Base-by-base conservation (phyloP, 2,329 filamentous ascomycete genomes). In the Spiromastix sp. region DNA sequence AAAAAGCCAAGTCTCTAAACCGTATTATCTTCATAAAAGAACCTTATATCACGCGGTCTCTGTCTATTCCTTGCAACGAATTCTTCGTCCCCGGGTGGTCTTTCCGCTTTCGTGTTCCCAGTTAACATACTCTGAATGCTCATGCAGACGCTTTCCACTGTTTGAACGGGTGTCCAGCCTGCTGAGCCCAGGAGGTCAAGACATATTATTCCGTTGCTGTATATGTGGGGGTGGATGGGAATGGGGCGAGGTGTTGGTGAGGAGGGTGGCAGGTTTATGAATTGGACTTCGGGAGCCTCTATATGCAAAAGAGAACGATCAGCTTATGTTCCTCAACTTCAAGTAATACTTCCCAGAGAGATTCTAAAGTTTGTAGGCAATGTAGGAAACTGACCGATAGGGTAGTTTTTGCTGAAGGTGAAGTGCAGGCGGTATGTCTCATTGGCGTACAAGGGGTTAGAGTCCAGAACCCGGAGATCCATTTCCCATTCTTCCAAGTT, bases 91-190 rank as follows among this genome's bases (percentile, higher is more conserved):
- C 89, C 91, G 0, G 82, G 81, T 0, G 91, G 91, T 21, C 91
- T 72, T 62, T 96, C 87, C 51, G 89, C 81, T 63, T 87, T 89
- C 8, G 76, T 81, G 58, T 98, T 98, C 42, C 89, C 86, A 1
- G 91, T 95, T 53, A 98, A 63, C 91, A 98, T 98, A 65, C 85
- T 94, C 63, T 98, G 91, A 36, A 98, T 74, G 59, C 85, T 93
- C 75, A 98, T 91, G 66, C 86, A 95, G 17, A 98, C 79, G 52
- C 83, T 93, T 66, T 96, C 89, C 6, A 95, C 91, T 40, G 89
- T 95, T 56, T 98, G 91, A 0, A 98, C 89, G 0, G 91, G 91
- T 31, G 82, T 91, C 91, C 91, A 98, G 38, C 91, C 91, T 44
- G 85, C 79, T 7, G 74, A 69, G 34, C 85, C 85, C 6, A 98